Conservation (phyloP, 2,329 filamentous ascomycete genomes). For the Fusarium hostae region DNA sequence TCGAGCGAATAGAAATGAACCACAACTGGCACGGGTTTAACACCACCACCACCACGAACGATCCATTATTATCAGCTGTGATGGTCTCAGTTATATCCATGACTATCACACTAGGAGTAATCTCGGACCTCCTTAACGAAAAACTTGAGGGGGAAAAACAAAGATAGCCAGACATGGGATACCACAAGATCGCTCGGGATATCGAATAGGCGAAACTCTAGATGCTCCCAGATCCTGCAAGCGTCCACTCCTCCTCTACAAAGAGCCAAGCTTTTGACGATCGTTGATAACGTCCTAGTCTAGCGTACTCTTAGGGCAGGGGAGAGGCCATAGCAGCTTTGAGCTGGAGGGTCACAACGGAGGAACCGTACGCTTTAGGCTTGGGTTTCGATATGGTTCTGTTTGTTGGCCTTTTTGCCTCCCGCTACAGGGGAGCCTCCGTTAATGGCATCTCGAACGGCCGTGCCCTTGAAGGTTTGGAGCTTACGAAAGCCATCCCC, state of each 20-base stretch:
- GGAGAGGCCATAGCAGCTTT: neutral
- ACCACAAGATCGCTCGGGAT: slow-evolving; percentile 24
- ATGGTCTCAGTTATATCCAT: slow-evolving; percentile 10
- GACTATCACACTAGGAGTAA: slow-evolving; percentile 22
- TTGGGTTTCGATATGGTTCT: slow-evolving; percentile 14
- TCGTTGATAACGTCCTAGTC: slow-evolving; percentile 23
- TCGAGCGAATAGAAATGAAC: slow-evolving; percentile 6
- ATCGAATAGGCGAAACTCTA: slow-evolving; percentile 33
- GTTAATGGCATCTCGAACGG: neutral
- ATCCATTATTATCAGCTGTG: neutral
- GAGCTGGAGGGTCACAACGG: slow-evolving; percentile 1
- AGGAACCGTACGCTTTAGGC: slow-evolving; percentile 18
- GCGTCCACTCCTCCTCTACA: slow-evolving; percentile 16
- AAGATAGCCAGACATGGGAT: slow-evolving; percentile 5
- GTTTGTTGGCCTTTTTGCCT: slow-evolving; percentile 36
- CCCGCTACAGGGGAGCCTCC: slow-evolving; percentile 4
- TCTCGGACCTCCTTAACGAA: slow-evolving; percentile 10
- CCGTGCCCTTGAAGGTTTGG: slow-evolving; percentile 21
- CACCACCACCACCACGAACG: slow-evolving; percentile 3
- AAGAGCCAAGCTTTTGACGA: slow-evolving; percentile 13
- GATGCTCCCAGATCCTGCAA: slow-evolving; percentile 38
- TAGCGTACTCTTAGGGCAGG: slow-evolving; percentile 11
- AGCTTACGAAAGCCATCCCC: slow-evolving; percentile 30
- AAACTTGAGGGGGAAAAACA: neutral
- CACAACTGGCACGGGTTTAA: neutral